Evolutionary conservation across 208 protist genomes (phyloP).

Genomic region (Wallacemonas collosoma): DNA sequence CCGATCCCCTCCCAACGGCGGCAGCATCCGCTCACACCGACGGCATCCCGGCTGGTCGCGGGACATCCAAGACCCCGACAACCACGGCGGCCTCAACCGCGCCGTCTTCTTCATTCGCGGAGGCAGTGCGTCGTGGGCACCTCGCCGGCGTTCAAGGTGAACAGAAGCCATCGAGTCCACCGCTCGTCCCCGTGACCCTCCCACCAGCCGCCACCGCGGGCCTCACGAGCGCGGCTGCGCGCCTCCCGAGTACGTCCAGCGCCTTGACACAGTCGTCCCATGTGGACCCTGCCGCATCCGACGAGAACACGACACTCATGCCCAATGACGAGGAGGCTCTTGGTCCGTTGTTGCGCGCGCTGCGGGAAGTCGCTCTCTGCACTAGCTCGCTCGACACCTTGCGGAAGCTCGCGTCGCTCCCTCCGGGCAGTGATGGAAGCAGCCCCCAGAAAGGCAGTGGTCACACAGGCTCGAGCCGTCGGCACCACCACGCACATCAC

Average conservation of each 20-base stretch:
- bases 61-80: neutral
- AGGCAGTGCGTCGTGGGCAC: slow-evolving; percentile 20
- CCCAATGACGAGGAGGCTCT: slow-evolving; percentile 34
- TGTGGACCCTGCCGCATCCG: neutral
- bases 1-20: neutral
- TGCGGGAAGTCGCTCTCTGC: slow-evolving; percentile 57
- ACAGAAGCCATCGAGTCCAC: neutral
- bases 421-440: neutral
- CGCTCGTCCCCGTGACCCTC: neutral
- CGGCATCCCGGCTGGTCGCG: neutral
- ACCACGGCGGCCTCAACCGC: neutral
- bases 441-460: neutral
- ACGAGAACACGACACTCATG: slow-evolving; percentile 27
- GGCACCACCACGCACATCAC: neutral
- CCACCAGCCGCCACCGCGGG: neutral
- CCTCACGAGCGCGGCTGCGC: neutral
- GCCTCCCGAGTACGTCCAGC: neutral
- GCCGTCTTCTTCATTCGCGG: slow-evolving; percentile 17
- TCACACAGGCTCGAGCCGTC: neutral
- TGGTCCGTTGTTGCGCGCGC: slow-evolving; percentile 35
- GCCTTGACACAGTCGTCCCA: neutral
- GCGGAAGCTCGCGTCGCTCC: neutral
- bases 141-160: neutral
- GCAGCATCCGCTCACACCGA: neutral
- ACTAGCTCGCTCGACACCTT: slow-evolving; percentile 46